phyloP scores from a whole-genome alignment of 345 rosid genomes.

The Salix arbutifolia region DNA sequence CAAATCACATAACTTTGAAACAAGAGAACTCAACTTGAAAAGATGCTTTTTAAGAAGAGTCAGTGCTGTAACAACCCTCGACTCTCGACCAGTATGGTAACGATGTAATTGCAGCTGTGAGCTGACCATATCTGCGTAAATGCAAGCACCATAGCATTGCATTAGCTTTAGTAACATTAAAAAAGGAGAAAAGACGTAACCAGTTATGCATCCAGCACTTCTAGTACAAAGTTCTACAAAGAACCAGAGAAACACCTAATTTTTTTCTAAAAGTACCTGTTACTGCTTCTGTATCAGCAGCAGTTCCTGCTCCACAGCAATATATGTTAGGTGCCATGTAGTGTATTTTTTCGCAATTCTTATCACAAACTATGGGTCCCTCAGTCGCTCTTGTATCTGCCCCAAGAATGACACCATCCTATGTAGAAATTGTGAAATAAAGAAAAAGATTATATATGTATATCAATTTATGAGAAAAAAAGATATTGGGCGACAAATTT shows the following conservation, averaged over 20 bases:
- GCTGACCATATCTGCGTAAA: conserved; percentile 67
- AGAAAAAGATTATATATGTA: background rate
- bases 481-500: background rate
- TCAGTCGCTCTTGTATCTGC: conserved; percentile 91
- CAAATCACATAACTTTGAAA: background rate
- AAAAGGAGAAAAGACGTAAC: background rate
- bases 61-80: conserved; percentile 72
- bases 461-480: conserved; percentile 7
- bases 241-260: background rate
- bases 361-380: conserved; percentile 96
- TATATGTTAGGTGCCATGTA: conserved; percentile 97
- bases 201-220: background rate
- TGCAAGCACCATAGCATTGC: background rate
- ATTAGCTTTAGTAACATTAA: background rate
- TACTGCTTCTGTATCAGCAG: conserved; percentile 98
- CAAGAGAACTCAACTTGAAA: conserved; percentile 46
- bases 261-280: conserved; percentile 45
- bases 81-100: conserved; percentile 73
- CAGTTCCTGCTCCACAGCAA: conserved; percentile 98
- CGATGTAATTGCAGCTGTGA: conserved; percentile 78
- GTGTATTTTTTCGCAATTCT: conserved; percentile 97
- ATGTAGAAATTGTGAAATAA: background rate
- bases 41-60: conserved; percentile 80
- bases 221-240: background rate
- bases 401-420: conserved; percentile 96